Conservation (phyloP, 768 basidiomycete genomes). For the Rhodotorula sphaerocarpa region DNA sequence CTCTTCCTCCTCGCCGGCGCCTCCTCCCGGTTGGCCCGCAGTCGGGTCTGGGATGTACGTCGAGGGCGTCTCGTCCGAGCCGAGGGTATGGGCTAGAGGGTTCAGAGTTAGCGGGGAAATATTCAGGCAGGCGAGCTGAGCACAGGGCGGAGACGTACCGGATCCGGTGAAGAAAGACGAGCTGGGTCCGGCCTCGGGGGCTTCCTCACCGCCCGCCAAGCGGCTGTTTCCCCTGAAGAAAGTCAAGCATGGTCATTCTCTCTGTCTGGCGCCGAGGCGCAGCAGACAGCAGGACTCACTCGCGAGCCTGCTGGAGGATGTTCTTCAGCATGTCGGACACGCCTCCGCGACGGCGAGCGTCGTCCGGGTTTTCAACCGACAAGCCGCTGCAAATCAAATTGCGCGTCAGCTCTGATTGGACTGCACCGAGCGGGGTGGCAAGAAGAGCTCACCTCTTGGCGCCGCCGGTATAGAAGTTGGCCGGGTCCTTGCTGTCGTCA, state of each 20-base stretch:
- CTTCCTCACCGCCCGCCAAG: conserved; percentile 3
- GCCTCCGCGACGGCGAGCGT: conserved; percentile 52
- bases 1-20: conserved; percentile 42
- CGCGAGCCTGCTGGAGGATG: conserved; percentile 68
- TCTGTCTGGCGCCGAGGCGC: background rate
- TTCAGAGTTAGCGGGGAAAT: conserved; percentile 54
- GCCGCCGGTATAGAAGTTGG: conserved; percentile 87
- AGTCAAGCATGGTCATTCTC: background rate
- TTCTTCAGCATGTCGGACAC: conserved; percentile 46
- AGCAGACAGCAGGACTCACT: conserved; percentile 47
- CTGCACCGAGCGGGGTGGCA: background rate
- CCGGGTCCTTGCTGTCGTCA: conserved; percentile 47
- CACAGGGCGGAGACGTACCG: conserved; percentile 44
- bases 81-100: conserved; percentile 74
- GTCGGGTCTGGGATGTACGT: conserved; percentile 64
- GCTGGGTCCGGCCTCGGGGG: background rate
- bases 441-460: conserved; percentile 61
- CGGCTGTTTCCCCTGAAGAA: conserved; percentile 2
- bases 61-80: conserved; percentile 80
- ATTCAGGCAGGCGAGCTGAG: conserved; percentile 26
- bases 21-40: conserved; percentile 44
- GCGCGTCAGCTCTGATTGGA: background rate
- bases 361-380: conserved; percentile 74
- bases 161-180: conserved; percentile 18
- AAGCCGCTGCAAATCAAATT: conserved; percentile 59